Base-by-base conservation (phyloP, 306 rosid species). In the Fragaria iinumae region DNA sequence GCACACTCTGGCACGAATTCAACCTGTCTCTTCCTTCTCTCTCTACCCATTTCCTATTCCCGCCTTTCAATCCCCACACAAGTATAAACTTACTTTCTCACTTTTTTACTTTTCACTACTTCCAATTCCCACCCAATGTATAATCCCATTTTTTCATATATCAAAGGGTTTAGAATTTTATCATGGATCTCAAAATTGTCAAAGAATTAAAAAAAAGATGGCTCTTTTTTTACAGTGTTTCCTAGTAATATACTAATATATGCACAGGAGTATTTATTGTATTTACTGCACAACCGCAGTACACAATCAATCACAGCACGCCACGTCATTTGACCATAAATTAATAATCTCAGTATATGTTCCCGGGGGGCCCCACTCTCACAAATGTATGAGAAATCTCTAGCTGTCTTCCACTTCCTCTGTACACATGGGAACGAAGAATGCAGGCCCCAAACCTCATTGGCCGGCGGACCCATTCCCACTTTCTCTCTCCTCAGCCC, bases 341-440 rank as follows among this genome's bases (percentile, higher is more conserved):
- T 71, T 8, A 63, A 70, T 81, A 4, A 5, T 49, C 43, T 66
- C 11, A 7, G 55, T 10, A 17, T 44, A 73, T 12, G 48, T n/a
- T 49, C 67, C 13, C 43, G 36, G 39, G n/a, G 64, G 80, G 87
- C 88, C 87, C 82, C 25, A 44, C 62, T 25, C 69, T 16, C 8
- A 5, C 29, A 55, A 8, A 3, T 8, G 23, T 52, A 44, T 36
- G 50, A 39, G 11, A 27, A 49, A 76, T 8, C 34, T 76, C 88
- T 82, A 83, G 90, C 98, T 84, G 95, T 87, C 81, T 23, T 76
- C 88, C 83, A 84, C 59, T 55, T 44, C 75, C 8, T 38, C 4
- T n/a, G 49, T 43, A 13, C 76, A 18, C 23, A 32, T 4, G 59
- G 74, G 13, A 44, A 20, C 4, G 12, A 14, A 8, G 47, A 10